Evolutionary conservation across 2,329 filamentous ascomycete species (phyloP).

Genomic region (Apiospora malaysiana): DNA sequence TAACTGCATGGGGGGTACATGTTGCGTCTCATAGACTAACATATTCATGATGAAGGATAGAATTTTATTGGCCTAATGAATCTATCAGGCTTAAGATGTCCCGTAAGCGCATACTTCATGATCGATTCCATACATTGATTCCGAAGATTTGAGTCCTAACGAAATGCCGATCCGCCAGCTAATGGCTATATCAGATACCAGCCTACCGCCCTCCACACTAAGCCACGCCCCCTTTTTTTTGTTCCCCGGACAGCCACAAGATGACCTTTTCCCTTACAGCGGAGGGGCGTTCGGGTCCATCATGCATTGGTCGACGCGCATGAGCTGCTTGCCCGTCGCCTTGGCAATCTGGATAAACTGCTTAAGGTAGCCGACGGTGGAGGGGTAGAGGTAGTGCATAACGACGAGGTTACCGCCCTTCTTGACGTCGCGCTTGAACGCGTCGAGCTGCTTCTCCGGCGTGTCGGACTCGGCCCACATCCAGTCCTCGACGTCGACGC

Average conservation of each 20-base stretch:
- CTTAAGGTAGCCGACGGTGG: slow-evolving; percentile 66
- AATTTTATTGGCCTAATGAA: background rate
- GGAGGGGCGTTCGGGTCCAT: slow-evolving; percentile 62
- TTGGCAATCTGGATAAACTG: slow-evolving; percentile 71
- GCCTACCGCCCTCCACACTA: background rate
- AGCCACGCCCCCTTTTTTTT: background rate
- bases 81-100: background rate
- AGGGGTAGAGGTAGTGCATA: slow-evolving; percentile 71
- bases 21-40: background rate
- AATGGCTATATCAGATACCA: background rate
- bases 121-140: background rate
- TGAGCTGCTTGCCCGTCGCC: slow-evolving; percentile 66
- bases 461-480: slow-evolving; percentile 66
- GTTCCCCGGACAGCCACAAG: background rate
- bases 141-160: background rate
- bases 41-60: background rate
- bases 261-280: background rate
- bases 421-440: slow-evolving; percentile 66
- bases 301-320: slow-evolving; percentile 72
- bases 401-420: slow-evolving; percentile 69
- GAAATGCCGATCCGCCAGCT: background rate
- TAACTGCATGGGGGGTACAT: background rate
- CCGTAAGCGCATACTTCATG: background rate
- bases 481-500: slow-evolving; percentile 74
- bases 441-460: slow-evolving; percentile 69